Base-by-base conservation (phyloP, 2,329 filamentous ascomycete species). In the Scedosporium dehoogii region DNA sequence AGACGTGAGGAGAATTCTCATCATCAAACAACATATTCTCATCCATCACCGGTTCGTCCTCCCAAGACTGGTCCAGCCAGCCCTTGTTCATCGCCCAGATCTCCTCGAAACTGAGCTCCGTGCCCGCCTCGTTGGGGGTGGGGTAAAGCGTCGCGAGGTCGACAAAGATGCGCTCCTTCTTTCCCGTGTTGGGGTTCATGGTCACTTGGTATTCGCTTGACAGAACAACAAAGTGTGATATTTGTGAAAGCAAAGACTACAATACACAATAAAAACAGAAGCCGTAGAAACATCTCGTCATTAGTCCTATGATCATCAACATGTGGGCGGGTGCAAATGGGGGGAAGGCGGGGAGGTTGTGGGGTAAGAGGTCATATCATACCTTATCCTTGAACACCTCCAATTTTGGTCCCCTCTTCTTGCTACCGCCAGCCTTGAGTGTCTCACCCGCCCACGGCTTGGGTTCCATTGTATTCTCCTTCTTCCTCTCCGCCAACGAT, bases 241-340 rank as follows among this genome's bases (percentile, higher is more conserved):
- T 81, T 77, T 83, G 83, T 70, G 80, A 75, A 71, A 81, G 76
- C 74, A 79, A 71, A 75, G 79, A 83, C 84, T 87, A 79, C 73
- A 71, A 76, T 72, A 76, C 70, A 75, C 68, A 74, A 72, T 71
- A 68, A 70, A 69, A 67, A 69, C 58, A 57, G 55, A 55, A 69
- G 66, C 68, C 70, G 74, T 70, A 57, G 59, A 56, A 55, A 38
- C 33, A 38, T 61, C 82, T 85, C 83, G 75, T 82, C 73, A 93
- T 97, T 96, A 97, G 92, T 96, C 92, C 92, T 97, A 85, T 84
- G 81, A 83, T 86, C 81, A 92, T 94, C 91, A 94, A 94, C 85
- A 91, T 81, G 74, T 81, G 82, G 79, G 72, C 76, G 25, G 59
- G 27, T 66, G 66, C 68, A 66, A 67, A 68, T 72, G 72, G 68